Conservation (phyloP, 768 basidiomycete genomes). For the Leucocoprinus birnbaumii region DNA sequence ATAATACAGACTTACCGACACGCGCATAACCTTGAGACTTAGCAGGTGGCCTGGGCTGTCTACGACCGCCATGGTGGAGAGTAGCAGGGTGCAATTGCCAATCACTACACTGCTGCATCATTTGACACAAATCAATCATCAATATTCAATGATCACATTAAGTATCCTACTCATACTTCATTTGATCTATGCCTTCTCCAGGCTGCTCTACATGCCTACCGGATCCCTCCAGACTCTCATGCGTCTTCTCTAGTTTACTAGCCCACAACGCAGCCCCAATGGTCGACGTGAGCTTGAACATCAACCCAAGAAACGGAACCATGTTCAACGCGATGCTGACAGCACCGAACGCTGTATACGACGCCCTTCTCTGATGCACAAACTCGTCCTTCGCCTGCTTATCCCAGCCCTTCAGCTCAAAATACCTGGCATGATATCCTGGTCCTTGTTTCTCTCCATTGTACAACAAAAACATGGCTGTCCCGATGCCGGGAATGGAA, state of each 20-base stretch:
- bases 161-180: not conserved
- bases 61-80: constrained; percentile 23
- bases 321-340: constrained; percentile 57
- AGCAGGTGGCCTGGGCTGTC: constrained; percentile 66
- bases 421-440: constrained; percentile 61
- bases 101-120: too few relatives aligned
- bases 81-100: too few relatives aligned
- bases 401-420: constrained; percentile 60
- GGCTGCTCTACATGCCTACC: constrained; percentile 14
- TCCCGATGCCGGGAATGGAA: constrained; percentile 63
- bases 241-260: constrained; percentile 50
- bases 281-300: constrained; percentile 60
- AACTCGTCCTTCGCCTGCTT: constrained; percentile 38
- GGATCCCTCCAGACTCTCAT: constrained; percentile 6
- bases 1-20: constrained; percentile 53
- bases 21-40: constrained; percentile 84
- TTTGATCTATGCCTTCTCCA: constrained; percentile 6
- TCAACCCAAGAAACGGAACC: constrained; percentile 55
- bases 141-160: too few relatives aligned
- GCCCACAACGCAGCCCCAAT: constrained; percentile 77
- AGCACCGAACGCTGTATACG: constrained; percentile 71
- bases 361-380: constrained; percentile 46
- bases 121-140: too few relatives aligned
- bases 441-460: constrained; percentile 53
- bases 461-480: constrained; percentile 55